A percentile compares a stretch with the other conserved stretches of the same genome.
Evolutionary conservation across 164 flowering plant species (phyloP).

Genomic region (Macadamia tetraphylla): DNA sequence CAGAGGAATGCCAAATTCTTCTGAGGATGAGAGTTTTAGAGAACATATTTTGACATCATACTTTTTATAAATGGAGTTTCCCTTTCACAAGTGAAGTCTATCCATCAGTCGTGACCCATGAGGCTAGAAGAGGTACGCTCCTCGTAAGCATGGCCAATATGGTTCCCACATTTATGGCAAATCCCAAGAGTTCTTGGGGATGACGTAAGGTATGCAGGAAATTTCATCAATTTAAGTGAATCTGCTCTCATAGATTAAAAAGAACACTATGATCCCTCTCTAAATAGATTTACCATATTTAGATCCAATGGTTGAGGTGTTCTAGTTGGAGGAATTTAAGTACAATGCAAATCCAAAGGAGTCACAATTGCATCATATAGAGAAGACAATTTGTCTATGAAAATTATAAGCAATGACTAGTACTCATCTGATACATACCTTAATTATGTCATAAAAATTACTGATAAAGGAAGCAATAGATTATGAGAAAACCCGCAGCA

Average conservation of each 20-base stretch:
- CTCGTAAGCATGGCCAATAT: conserved; percentile 60
- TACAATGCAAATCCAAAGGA: conserved; percentile 80
- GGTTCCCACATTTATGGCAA: conserved; percentile 82
- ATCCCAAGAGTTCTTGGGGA: conserved; percentile 60
- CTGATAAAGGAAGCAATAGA: too few relatives aligned
- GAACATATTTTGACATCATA: conserved; percentile 62
- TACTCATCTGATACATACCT: neutral
- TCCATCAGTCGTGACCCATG: conserved; percentile 21
- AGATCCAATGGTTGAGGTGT: conserved; percentile 68
- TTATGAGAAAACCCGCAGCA: too few relatives aligned
- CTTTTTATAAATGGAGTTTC: conserved; percentile 26
- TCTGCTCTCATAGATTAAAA: conserved; percentile 72
- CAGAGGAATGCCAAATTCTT: conserved; percentile 38
- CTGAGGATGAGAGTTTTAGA: conserved; percentile 57
- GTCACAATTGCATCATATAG: conserved; percentile 68
- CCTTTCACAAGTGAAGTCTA: conserved; percentile 18
- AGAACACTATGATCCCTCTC: conserved; percentile 73
- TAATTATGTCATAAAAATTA: too few relatives aligned
- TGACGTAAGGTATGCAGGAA: conserved; percentile 56
- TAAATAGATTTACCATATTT: conserved; percentile 82
- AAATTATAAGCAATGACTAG: neutral
- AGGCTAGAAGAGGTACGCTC: conserved; percentile 25
- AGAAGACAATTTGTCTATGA: neutral
- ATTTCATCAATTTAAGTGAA: conserved; percentile 70
- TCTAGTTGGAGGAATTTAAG: conserved; percentile 70